Base-by-base conservation (phyloP, 2,329 filamentous ascomycete species). In the Leptosphaerulina australis region DNA sequence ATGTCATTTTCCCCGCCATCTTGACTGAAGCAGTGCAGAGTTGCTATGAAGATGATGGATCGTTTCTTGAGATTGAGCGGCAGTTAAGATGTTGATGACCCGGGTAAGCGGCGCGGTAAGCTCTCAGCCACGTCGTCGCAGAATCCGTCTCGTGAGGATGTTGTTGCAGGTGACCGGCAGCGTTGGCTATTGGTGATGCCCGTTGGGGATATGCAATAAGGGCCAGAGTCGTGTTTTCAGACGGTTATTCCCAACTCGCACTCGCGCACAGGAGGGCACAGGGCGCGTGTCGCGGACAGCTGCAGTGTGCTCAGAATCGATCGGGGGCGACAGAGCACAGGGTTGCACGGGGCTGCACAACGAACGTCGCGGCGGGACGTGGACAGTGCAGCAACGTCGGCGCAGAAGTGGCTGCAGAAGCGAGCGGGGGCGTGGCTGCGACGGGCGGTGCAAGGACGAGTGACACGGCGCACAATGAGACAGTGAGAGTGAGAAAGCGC, bases 1-100 rank as follows among this genome's bases (percentile, higher is more conserved):
- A 79, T 71, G 91, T 92, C 91, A 95, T 95, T 81, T 93, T 92
- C 70, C 89, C 89, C 78, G 90, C 86, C 90, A 94, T 94, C 74
- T 43, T 43, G 57, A 35, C 31, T 44, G 50, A 43, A 43, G 50
- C 21, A 47, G 38, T 29, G 50, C 31, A 10, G 39, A 36, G 39
- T 34, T 25, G 36, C 20, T 30, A 30, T 29, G 40, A 33, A 39
- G 35, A 12, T 35, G 10, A 9, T 14, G 30, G 17, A 21, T 28
- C 8, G 21, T 33, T 46, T 29, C 30, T 31, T n/a, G 22, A 38
- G 45, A 22, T 34, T 5, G 20, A 43, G 48, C 43, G 41, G 50
- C 35, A 43, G 38, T 55, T 43, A 48, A 48, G 46, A 28, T 39
- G 22, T 15, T 33, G 12, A 20, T 10, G 33, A 20, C n/a, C 26